phyloP scores from a whole-genome alignment of 352 stramenopile species.

The Phytophthora lateralis region DNA sequence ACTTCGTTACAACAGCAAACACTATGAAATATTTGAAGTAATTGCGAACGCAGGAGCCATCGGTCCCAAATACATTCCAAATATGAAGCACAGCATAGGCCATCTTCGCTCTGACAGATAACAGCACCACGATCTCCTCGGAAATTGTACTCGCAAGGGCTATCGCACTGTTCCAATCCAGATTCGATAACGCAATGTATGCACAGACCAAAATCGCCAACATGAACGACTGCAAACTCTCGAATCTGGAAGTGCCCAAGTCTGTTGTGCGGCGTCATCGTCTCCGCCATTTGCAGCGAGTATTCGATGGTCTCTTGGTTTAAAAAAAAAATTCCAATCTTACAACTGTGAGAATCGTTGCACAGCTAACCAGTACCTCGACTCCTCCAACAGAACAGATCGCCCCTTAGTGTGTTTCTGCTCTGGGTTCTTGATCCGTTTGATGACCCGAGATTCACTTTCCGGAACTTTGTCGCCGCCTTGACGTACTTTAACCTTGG shows the following conservation, averaged over 20 bases:
- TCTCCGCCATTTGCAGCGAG: too few species aligned
- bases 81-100: neutral
- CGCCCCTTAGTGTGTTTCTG: neutral
- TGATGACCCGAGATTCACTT: conserved; percentile 8
- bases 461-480: neutral
- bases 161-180: neutral
- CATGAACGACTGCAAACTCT: neutral
- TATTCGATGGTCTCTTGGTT: too few species aligned
- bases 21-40: neutral
- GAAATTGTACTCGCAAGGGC: neutral
- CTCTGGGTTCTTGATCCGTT: neutral
- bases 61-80: neutral
- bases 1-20: neutral
- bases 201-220: neutral
- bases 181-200: neutral
- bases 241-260: neutral
- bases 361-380: conserved; percentile 24
- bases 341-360: conserved; percentile 24
- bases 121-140: neutral
- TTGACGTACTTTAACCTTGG: neutral
- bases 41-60: neutral
- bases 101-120: neutral
- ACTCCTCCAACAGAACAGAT: conserved; percentile 15
- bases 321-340: neutral
- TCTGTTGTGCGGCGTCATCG: neutral